Evolutionary conservation across 2,329 filamentous ascomycete genomes (phyloP), one percentile per base, ranked within the genome.

Genomic region (Pseudogymnoascus sp.): DNA sequence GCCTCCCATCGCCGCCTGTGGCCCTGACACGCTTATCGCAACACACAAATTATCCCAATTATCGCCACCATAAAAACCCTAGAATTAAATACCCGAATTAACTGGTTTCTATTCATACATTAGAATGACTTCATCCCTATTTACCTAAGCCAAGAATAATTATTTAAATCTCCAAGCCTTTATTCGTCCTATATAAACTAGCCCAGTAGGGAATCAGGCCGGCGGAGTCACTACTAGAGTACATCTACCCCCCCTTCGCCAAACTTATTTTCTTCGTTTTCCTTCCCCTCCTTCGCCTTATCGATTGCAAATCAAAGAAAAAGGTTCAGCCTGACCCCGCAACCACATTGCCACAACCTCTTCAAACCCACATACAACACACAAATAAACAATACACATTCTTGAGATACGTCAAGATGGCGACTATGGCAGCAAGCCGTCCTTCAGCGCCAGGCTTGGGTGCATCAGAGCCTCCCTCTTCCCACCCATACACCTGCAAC

Each of bases 401-500:
- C n/a, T 60, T 60, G 19, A 36, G 6, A 41, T 19, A 60, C 59
- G 36, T 42, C 35, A 73, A 64, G 63, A 85, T 85, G 83, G 78
- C 82, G 65, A 80, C 79, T 8, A 77, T 80, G 62, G 70, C 75
- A 36, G 74, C 73, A 42, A 76, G 70, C 68, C 73, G 78, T 64
- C 62, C 66, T 58, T 67, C 68, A 61, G 70, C 68, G 61, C 60
- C 65, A 33, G 60, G 62, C n/a, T 41, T 63, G 23, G 62, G 64
- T 16, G 58, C 64, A 25, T 28, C 67, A 64, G 71, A 72, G 60
- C 67, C 78, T 19, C 73, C 74, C 19, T 73, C 83, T 33, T 82
- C 87, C 25, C 91, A 97, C 74, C 93, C 94, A 1, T 99, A 93
- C 78, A 97, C 93, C 62, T 99, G 94, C 85, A 99, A 97, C 77